A percentile compares a stretch with the other conserved stretches of the same genome.
These are phyloP conservation scores for Vachellia pachyceras DNA, from an alignment of 306 rosid species.

Conservation along the genomic window DNA sequence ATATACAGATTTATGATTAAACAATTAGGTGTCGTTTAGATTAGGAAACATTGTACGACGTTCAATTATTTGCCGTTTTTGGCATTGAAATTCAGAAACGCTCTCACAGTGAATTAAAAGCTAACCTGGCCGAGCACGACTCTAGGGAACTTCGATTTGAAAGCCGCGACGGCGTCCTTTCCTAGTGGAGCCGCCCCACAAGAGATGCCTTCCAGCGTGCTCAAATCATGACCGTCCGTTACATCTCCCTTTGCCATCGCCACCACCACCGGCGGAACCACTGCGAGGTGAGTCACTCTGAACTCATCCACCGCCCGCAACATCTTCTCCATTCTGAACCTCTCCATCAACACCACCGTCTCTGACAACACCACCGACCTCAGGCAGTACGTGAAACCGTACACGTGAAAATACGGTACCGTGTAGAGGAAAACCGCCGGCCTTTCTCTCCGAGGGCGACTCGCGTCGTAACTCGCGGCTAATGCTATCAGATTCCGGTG, in stretches of 20 bases:
- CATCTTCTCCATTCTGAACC: slow-evolving; percentile 47
- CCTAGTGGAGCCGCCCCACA: slow-evolving; percentile 59
- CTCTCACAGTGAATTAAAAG: neutral
- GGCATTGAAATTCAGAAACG: neutral
- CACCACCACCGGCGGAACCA: slow-evolving; percentile 53
- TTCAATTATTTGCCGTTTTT: neutral
- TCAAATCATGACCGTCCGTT: slow-evolving; percentile 43
- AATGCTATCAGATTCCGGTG: slow-evolving; percentile 52
- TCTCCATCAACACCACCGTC: slow-evolving; percentile 56
- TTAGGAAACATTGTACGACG: neutral
- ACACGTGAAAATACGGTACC: slow-evolving; percentile 58
- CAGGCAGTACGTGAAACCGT: slow-evolving; percentile 44
- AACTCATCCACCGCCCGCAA: slow-evolving; percentile 50
- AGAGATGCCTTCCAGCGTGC: slow-evolving; percentile 34
- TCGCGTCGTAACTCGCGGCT: slow-evolving; percentile 25
- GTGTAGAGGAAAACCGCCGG: slow-evolving; percentile 50
- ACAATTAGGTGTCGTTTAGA: no score
- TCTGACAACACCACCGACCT: slow-evolving; percentile 47
- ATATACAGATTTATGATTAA: no score
- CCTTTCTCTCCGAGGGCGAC: slow-evolving; percentile 7
- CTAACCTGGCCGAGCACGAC: slow-evolving; percentile 38
- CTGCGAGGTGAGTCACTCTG: slow-evolving; percentile 40
- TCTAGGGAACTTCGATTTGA: slow-evolving; percentile 47
- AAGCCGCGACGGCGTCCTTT: slow-evolving; percentile 37
- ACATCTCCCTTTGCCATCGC: slow-evolving; percentile 42